Conservation (phyloP, 2,329 filamentous ascomycete genomes). For the Arthrocladium fulminans region DNA sequence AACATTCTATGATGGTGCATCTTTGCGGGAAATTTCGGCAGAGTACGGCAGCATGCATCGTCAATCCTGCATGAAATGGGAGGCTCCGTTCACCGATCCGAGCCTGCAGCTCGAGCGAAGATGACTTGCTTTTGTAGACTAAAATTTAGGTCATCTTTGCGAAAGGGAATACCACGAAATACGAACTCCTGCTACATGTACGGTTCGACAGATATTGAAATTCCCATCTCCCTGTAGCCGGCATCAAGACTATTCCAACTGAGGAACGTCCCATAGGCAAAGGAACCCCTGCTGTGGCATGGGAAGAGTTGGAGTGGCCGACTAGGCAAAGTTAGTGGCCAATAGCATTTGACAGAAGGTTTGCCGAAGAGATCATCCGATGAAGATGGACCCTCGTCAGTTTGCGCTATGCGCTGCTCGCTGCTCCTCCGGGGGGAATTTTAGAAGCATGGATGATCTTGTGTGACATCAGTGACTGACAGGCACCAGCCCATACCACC, state of each 20-base stretch:
- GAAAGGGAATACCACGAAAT: background rate
- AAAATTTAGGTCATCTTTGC: background rate
- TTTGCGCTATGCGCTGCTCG: slow-evolving; percentile 2
- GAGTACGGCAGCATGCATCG: background rate
- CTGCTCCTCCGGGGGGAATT: too few species aligned
- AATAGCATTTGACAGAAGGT: background rate
- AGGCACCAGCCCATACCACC: background rate
- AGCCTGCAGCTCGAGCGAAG: slow-evolving; percentile 4
- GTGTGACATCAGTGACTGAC: background rate
- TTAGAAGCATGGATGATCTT: background rate
- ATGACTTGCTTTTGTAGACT: background rate
- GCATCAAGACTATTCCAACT: too few species aligned
- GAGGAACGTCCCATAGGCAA: too few species aligned
- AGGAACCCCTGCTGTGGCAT: too few species aligned
- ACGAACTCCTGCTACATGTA: background rate
- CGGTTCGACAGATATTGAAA: too few species aligned
- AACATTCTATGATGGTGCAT: background rate
- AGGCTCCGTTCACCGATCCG: background rate
- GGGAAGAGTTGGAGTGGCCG: too few species aligned
- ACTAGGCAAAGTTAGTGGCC: too few species aligned
- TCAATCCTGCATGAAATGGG: background rate
- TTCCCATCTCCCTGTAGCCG: too few species aligned
- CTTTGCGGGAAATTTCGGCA: background rate
- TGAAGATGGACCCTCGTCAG: background rate
- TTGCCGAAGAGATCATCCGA: background rate